phyloP scores from a whole-genome alignment of 2,329 filamentous ascomycete species.

The Sporothrix pallida region DNA sequence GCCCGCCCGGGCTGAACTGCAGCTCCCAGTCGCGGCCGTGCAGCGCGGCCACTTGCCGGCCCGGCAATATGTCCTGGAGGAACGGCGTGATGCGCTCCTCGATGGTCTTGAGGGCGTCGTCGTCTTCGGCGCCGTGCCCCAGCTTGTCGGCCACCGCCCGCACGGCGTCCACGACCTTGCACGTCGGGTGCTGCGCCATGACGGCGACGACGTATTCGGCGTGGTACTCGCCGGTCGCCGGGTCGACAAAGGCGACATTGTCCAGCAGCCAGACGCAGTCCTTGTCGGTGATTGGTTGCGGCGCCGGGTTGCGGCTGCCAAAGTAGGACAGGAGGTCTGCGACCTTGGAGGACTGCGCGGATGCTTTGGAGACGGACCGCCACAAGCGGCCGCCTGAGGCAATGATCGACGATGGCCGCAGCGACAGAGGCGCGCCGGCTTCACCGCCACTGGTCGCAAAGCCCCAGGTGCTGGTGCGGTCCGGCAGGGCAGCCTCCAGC shows the following conservation, averaged over 20 bases:
- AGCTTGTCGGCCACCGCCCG: constrained; percentile 72
- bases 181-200: constrained; percentile 74
- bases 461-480: constrained; percentile 42
- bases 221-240: constrained; percentile 64
- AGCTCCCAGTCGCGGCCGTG: constrained; percentile 56
- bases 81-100: constrained; percentile 75
- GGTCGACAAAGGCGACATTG: constrained; percentile 72
- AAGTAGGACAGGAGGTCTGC: constrained; percentile 57
- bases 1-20: constrained; percentile 70
- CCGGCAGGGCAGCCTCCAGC: constrained; percentile 55
- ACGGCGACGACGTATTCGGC: constrained; percentile 84
- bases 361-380: background rate
- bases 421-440: background rate
- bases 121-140: constrained; percentile 49
- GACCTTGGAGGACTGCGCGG: constrained; percentile 40
- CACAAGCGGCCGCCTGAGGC: constrained; percentile 15
- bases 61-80: constrained; percentile 74
- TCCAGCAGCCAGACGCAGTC: constrained; percentile 89
- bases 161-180: constrained; percentile 70
- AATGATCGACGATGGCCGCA: background rate
- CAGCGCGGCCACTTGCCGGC: constrained; percentile 68
- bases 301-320: constrained; percentile 61
- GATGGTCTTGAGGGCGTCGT: constrained; percentile 64
- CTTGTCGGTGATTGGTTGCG: constrained; percentile 62
- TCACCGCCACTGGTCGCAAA: constrained; percentile 27